Base-by-base conservation (phyloP, 495 filamentous ascomycete species). In the Cetradonia linearis region DNA sequence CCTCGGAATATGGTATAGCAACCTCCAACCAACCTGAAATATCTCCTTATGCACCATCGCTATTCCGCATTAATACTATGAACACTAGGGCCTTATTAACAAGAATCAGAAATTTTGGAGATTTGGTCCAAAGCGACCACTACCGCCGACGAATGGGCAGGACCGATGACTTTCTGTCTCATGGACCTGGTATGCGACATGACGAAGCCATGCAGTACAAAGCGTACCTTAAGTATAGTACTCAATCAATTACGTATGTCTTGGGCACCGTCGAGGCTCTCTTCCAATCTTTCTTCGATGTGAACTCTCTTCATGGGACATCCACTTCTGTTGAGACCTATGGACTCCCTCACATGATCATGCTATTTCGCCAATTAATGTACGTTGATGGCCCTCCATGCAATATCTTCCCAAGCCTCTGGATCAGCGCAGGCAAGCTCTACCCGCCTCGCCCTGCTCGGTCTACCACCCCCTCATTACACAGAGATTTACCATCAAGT, bases 321-420 rank as follows among this genome's bases (percentile, higher is more conserved):
- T 28, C 33, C 18, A 31, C 28, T 13, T 27, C n/a, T 5, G 37
- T 60, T 23, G n/a, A 40, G 37, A 23, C 50, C 47, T 46, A 40
- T 48, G 58, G 55, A 40, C 49, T 63, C 31, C 13, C 16, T 20
- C n/a, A 27, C 5, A 60, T 63, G 34, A 20, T 56, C 28, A 16
- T 33, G 8, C 20, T 31, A 25, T 65, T 65, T 31, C 34, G 59
- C 38, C 25, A 54, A 28, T 30, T 54, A 48, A 46, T 34, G 9
- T 38, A 34, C 25, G 46, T 58, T 11, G 60, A 62, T 47, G 30
- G 52, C 34, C 48, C 58, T 55, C 63, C 59, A 20, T 30, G 25
- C 31, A 25, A 23, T 42, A 59, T 65, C 16, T 59, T 62, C 36
- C 40, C 63, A 64, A 89, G 86, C 61, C 71, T 95, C 6, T 94